Percentiles rank a stretch among this genome's conserved stretches.
Evolutionary conservation across 371 early-diverging fungal species (phyloP).

Genomic region (Rhizopus delemar): DNA sequence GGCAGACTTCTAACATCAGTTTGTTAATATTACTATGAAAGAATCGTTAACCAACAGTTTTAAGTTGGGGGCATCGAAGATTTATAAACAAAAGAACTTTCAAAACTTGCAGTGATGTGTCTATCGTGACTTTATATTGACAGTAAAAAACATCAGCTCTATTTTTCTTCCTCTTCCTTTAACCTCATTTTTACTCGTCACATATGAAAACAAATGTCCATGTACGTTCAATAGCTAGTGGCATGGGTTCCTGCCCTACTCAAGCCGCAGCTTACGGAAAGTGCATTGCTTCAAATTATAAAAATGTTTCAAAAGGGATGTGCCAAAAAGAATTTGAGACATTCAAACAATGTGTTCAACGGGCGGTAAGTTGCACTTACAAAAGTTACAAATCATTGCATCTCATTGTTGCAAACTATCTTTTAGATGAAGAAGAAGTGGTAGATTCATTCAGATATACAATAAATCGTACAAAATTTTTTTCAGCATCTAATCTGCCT

Average conservation of each 20-base stretch:
- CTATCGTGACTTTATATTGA: too few species aligned
- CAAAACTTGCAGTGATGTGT: too few species aligned
- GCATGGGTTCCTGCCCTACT: slow-evolving; percentile 45
- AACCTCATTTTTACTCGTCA: slow-evolving; percentile 12
- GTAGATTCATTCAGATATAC: slow-evolving; percentile 2
- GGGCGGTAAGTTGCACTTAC: slow-evolving; percentile 41
- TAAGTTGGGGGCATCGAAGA: too few species aligned
- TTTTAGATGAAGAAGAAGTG: slow-evolving; percentile 26
- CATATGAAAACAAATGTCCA: slow-evolving; percentile 22
- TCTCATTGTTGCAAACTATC: not conserved
- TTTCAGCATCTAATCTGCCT: too few species aligned
- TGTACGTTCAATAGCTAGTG: slow-evolving; percentile 38
- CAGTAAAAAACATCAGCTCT: too few species aligned
- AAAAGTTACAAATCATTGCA: not conserved
- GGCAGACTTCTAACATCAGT: too few species aligned
- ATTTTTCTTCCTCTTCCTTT: slow-evolving; percentile 12
- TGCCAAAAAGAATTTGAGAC: slow-evolving; percentile 62
- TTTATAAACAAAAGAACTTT: too few species aligned
- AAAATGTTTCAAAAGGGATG: slow-evolving; percentile 57
- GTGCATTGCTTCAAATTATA: slow-evolving; percentile 54
- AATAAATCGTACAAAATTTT: too few species aligned
- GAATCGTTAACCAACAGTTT: too few species aligned
- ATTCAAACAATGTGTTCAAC: slow-evolving; percentile 62
- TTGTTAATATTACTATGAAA: too few species aligned
- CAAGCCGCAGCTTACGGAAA: slow-evolving; percentile 59